Conservation (phyloP, 1,284 basidiomycete genomes). For the Salmacisia buchloeana region DNA sequence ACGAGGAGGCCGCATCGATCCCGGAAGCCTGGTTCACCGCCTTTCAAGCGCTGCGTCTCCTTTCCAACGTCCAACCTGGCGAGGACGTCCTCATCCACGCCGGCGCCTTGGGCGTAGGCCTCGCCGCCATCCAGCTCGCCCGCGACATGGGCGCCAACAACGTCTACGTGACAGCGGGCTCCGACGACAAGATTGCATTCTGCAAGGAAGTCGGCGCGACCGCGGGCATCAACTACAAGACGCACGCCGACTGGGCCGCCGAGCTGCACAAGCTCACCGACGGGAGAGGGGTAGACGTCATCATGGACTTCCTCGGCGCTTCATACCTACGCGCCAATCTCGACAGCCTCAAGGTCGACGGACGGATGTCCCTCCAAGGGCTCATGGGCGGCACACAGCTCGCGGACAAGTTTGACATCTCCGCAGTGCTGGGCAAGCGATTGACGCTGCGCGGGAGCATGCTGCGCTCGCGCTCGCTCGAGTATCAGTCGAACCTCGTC, state of each 20-base stretch:
- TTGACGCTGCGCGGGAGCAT: slow-evolving; percentile 84
- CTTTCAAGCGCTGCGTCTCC: slow-evolving; percentile 36
- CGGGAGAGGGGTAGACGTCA: slow-evolving; percentile 60
- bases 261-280: slow-evolving; percentile 53
- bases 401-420: slow-evolving; percentile 60
- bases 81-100: slow-evolving; percentile 82
- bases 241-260: slow-evolving; percentile 67
- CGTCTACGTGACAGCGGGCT: slow-evolving; percentile 66
- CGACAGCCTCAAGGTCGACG: slow-evolving; percentile 68
- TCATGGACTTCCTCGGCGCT: slow-evolving; percentile 82
- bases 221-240: slow-evolving; percentile 75
- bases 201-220: slow-evolving; percentile 60
- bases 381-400: slow-evolving; percentile 67
- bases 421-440: slow-evolving; percentile 73
- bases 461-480: slow-evolving; percentile 68
- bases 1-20: slow-evolving; percentile 61
- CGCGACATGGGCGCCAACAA: slow-evolving; percentile 61
- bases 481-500: slow-evolving; percentile 76
- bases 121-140: slow-evolving; percentile 85
- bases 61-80: slow-evolving; percentile 56
- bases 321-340: slow-evolving; percentile 80
- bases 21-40: slow-evolving; percentile 43
- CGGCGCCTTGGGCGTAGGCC: slow-evolving; percentile 65
- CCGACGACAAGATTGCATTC: slow-evolving; percentile 74
- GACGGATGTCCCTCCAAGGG: slow-evolving; percentile 68